A percentile compares a stretch with the other conserved stretches of the same genome.
phyloP scores from a whole-genome alignment of 352 stramenopile species.

The Albugo candida region DNA sequence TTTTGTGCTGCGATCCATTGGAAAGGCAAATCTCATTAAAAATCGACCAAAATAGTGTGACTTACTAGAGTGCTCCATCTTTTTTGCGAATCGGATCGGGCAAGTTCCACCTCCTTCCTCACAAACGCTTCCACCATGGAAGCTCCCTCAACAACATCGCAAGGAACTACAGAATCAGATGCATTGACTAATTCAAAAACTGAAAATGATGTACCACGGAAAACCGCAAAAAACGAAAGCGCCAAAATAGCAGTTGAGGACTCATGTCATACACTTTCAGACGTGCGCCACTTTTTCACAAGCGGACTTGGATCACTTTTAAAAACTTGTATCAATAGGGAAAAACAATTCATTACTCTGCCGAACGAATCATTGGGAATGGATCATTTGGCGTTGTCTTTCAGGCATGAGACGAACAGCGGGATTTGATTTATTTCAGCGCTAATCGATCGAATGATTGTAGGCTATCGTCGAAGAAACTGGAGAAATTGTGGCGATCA shows the following conservation, averaged over 20 bases:
- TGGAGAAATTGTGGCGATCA: conserved; percentile 97
- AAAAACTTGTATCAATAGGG: conserved; percentile 16
- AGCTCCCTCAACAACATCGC: too few relatives aligned
- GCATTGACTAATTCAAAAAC: too few relatives aligned
- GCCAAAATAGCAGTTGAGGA: conserved; percentile 67
- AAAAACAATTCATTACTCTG: conserved; percentile 89
- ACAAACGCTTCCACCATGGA: too few relatives aligned
- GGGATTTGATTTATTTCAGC: background rate
- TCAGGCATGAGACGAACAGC: conserved; percentile 24
- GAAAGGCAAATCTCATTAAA: too few relatives aligned
- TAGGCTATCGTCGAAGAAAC: conserved; percentile 90
- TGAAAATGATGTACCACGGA: too few relatives aligned
- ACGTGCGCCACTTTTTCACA: conserved; percentile 20
- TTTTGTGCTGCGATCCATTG: too few relatives aligned
- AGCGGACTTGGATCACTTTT: background rate
- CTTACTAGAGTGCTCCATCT: too few relatives aligned
- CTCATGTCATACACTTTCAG: conserved; percentile 57
- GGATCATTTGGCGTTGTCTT: conserved; percentile 99
- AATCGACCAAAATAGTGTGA: too few relatives aligned
- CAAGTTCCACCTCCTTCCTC: too few relatives aligned
- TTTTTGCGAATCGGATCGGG: too few relatives aligned
- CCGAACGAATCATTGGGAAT: conserved; percentile 98
- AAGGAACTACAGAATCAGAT: too few relatives aligned
- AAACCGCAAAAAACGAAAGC: conserved; percentile 26
- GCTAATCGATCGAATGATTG: background rate